Conservation (phyloP, 345 rosid genomes). For the Streptanthus diversifolius region DNA sequence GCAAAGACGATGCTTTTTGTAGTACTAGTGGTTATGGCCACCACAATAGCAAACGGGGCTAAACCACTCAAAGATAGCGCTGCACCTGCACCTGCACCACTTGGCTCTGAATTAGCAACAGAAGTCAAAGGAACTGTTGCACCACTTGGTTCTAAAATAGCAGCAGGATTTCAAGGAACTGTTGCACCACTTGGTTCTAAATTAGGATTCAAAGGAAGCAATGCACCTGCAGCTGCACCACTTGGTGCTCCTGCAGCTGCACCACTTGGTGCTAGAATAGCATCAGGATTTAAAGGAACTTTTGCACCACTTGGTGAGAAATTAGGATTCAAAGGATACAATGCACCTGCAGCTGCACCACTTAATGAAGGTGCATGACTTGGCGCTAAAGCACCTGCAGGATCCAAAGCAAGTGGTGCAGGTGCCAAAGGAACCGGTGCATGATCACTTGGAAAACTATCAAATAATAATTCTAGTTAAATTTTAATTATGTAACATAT, state of each 20-base stretch:
- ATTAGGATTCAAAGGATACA: too few relatives aligned
- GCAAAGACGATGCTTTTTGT: not conserved
- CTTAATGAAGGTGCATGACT: too few relatives aligned
- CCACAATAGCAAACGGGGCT: constrained; percentile 4
- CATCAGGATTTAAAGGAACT: too few relatives aligned
- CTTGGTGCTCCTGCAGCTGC: not conserved
- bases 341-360: too few relatives aligned
- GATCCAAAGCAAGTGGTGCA: too few relatives aligned
- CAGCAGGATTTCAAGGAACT: not conserved
- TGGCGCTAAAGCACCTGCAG: too few relatives aligned
- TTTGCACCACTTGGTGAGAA: too few relatives aligned
- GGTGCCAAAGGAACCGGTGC: too few relatives aligned
- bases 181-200: not conserved
- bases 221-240: not conserved
- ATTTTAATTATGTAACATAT: too few relatives aligned
- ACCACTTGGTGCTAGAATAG: not conserved
- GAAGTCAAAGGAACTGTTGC: not conserved
- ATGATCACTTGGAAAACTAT: too few relatives aligned
- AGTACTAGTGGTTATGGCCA: constrained; percentile 10
- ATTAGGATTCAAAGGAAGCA: not conserved
- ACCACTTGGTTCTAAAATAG: not conserved
- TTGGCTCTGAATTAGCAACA: not conserved
- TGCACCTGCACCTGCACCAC: not conserved
- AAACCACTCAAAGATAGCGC: not conserved
- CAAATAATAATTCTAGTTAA: too few relatives aligned